These are phyloP conservation scores for Ophiocordyceps australis DNA, from an alignment of 2,329 filamentous ascomycete genomes.

Conservation along the genomic window DNA sequence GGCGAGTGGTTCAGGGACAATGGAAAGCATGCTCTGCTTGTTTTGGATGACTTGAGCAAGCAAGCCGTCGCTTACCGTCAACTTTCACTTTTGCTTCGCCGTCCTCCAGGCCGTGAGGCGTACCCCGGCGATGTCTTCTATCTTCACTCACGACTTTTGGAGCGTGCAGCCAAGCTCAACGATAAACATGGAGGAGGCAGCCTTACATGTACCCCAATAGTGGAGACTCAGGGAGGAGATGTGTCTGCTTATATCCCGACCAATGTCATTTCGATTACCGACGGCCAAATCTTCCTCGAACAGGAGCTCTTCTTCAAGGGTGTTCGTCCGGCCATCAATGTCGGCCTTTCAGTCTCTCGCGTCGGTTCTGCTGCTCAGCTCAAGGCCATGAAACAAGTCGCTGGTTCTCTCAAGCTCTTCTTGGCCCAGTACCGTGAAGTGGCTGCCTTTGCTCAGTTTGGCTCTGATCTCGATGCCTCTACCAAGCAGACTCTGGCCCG, in stretches of 20 bases:
- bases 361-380: constrained; percentile 98
- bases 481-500: constrained; percentile 97
- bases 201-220: constrained; percentile 90
- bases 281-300: constrained; percentile 99
- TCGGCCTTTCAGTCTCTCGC: constrained; percentile 99
- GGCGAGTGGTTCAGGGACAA: constrained; percentile 66
- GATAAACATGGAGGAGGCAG: constrained; percentile 88
- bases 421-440: constrained; percentile 99
- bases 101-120: constrained; percentile 95
- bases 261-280: constrained; percentile 99
- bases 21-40: constrained; percentile 74
- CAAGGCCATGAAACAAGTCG: constrained; percentile 99
- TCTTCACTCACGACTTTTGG: constrained; percentile 95
- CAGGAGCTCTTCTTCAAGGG: constrained; percentile 99
- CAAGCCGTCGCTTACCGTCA: constrained; percentile 97
- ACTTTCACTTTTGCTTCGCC: constrained; percentile 95
- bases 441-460: constrained; percentile 98
- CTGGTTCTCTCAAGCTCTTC: constrained; percentile 99
- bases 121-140: constrained; percentile 99
- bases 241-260: constrained; percentile 99
- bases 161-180: constrained; percentile 99
- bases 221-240: constrained; percentile 99
- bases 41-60: constrained; percentile 94
- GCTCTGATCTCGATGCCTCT: constrained; percentile 95
- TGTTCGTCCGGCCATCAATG: constrained; percentile 99